Evolutionary conservation across 2,329 filamentous ascomycete species (phyloP), one percentile per base, ranked within the genome.

Genomic region (Grosmannia penicillata): DNA sequence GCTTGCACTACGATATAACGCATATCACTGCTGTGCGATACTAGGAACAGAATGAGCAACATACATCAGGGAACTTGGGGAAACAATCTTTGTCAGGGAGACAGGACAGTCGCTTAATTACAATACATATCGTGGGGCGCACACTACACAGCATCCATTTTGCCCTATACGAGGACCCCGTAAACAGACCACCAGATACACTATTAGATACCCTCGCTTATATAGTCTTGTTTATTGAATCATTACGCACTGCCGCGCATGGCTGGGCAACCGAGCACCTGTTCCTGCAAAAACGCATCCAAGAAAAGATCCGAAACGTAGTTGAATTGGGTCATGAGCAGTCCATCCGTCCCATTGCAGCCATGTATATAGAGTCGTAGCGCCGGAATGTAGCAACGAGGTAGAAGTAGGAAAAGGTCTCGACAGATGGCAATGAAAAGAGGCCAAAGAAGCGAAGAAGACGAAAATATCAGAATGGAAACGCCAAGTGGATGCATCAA

Each of bases 161-260:
- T n/a, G n/a, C n/a, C n/a, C n/a, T n/a, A n/a, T n/a, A n/a, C n/a
- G n/a, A n/a, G n/a, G n/a, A n/a, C n/a, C n/a, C n/a, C n/a, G n/a
- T n/a, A n/a, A n/a, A n/a, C n/a, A n/a, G n/a, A n/a, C n/a, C n/a
- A n/a, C n/a, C n/a, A n/a, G n/a, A n/a, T n/a, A n/a, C n/a, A n/a
- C n/a, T n/a, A n/a, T 18, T 18, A 18, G 32, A 34, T 34, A 34
- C 32, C 32, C 32, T 34, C 32, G 32, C 14, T 34, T 34, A 34
- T 13, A 34, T 15, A n/a, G 24, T 23, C 21, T 22, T 22, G n/a
- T 33, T 22, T n/a, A 21, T 33, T 19, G 21, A 33, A 24, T 14
- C 19, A 14, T 24, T n/a, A 17, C 21, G 4, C 19, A 22, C 17
- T 21, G 15, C 18, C 9, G n/a, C n/a, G n/a, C n/a, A n/a, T n/a